A percentile compares a stretch with the other conserved stretches of the same genome.
These are phyloP conservation scores for Hansenula sp. DNA, from an alignment of 1,139 yeast species.

Conservation along the genomic window DNA sequence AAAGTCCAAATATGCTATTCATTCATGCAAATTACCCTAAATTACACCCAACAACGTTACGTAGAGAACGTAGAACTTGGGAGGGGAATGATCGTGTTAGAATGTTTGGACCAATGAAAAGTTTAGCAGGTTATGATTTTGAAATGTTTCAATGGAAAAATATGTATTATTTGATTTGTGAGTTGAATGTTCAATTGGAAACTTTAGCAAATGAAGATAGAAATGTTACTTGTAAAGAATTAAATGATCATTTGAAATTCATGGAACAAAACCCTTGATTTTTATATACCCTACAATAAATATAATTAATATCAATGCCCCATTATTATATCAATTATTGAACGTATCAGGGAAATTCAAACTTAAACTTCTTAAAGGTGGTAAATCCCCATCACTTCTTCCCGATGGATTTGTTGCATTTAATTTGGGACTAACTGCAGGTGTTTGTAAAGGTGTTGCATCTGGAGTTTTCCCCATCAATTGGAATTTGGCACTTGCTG, in stretches of 20 bases:
- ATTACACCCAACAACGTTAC: conserved; percentile 46
- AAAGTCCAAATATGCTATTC: conserved; percentile 39
- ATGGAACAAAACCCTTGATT: too few relatives aligned
- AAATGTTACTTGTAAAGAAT: too few relatives aligned
- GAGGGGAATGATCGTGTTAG: neutral
- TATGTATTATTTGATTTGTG: too few relatives aligned
- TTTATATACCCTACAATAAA: too few relatives aligned
- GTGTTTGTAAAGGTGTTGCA: conserved; percentile 54
- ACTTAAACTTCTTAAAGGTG: conserved; percentile 48
- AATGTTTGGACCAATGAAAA: neutral
- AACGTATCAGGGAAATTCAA: conserved; percentile 38
- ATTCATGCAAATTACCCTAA: conserved; percentile 62
- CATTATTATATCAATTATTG: conserved; percentile 4
- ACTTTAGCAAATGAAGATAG: too few relatives aligned
- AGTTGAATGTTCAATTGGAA: too few relatives aligned
- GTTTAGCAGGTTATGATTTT: neutral
- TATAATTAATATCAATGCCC: too few relatives aligned
- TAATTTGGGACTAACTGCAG: conserved; percentile 52
- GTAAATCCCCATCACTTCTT: conserved; percentile 26
- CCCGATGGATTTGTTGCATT: conserved; percentile 26
- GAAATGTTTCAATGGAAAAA: too few relatives aligned
- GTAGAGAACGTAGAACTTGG: too few relatives aligned
- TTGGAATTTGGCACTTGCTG: conserved; percentile 21
- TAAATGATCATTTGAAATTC: too few relatives aligned
- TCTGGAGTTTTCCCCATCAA: conserved; percentile 41